Evolutionary conservation across 2,329 filamentous ascomycete species (phyloP), one percentile per base, ranked within the genome.

Genomic region (Cladosporium velox): DNA sequence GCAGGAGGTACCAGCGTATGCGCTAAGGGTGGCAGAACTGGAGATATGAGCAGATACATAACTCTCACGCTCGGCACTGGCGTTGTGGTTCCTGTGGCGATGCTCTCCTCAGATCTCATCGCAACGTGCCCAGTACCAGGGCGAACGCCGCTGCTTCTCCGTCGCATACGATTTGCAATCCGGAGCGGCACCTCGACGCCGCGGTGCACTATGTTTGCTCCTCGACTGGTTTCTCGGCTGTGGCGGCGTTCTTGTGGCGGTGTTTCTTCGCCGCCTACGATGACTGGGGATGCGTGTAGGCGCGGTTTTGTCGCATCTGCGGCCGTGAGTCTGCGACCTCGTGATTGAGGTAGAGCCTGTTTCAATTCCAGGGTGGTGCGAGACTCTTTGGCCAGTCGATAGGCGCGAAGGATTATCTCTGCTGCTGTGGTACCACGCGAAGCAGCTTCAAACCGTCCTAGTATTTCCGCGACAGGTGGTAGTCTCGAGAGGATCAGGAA

Each of bases 401-500:
- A 82, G 0, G 93, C 92, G 55, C 89, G 87, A 0, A 89, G 80
- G 2, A 90, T 82, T 58, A 96, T 91, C 71, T 92, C 90, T 15
- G 88, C 84, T 0, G 88, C 84, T 4, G 87, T 78, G 0, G 88
- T 88, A 47, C 84, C 87, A n/a, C 76, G 72, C 3, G 78, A 70
- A 0, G 87, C 84, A 0, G 79, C 76, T 8, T 79, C 74, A 70
- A 95, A 92, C 0, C 84, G 78, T 1, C 82, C 76, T 28, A 92
- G 78, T 32, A 96, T 86, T 0, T 72, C 73, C 0, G 77, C 66
- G 0, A 82, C 78, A 0, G 87, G 82, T 0, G 92, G 91, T 0
- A 96, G 84, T 66, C 90, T 87, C 0, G 86, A 88, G 2, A 92
- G 88, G 47, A 98, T 86, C 74, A 97, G 85, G 4, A 92, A 91